phyloP scores from a whole-genome alignment of 176 grass and related monocot genomes.

The Oryza punctata region DNA sequence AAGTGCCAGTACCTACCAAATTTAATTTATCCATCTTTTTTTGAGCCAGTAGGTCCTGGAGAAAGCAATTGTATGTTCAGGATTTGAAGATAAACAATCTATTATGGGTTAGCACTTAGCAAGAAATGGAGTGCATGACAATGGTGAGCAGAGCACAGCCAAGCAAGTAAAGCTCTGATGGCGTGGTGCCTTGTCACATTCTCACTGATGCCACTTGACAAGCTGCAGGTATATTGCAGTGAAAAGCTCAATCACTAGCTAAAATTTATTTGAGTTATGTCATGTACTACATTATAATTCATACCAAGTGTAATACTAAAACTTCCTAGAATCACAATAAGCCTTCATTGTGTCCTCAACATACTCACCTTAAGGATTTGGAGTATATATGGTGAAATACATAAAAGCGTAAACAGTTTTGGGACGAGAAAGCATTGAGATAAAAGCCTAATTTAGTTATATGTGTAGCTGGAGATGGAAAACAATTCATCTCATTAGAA shows the following conservation, averaged over 20 bases:
- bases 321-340: neutral
- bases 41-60: neutral
- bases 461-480: no score
- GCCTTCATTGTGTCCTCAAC: no score
- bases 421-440: no score
- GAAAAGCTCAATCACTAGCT: neutral
- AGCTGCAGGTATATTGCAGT: neutral
- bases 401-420: no score
- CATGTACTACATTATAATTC: neutral
- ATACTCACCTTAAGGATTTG: no score
- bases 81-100: neutral
- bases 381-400: no score
- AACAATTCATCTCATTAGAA: no score
- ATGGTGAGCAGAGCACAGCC: neutral
- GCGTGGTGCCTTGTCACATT: neutral
- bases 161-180: neutral
- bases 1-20: neutral
- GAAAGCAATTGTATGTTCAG: neutral
- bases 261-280: neutral
- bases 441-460: no score
- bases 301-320: neutral
- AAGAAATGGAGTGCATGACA: neutral
- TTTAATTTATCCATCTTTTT: neutral
- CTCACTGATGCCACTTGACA: neutral
- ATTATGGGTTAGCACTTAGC: neutral